Conservation (phyloP, 1,139 yeast genomes). For the Pichiaceae sp. region DNA sequence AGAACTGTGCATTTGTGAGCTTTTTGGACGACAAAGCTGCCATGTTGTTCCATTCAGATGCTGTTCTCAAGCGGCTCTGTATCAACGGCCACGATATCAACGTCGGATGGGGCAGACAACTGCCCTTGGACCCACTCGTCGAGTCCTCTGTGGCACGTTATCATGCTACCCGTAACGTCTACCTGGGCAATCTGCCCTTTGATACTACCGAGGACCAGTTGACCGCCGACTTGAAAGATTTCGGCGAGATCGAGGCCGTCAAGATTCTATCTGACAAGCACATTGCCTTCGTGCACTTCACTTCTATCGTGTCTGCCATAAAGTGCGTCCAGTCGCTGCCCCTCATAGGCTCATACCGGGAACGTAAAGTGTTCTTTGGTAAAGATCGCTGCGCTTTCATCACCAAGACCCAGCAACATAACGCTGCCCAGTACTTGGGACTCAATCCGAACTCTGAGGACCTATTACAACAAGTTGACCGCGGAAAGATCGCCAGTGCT, state of each 20-base stretch:
- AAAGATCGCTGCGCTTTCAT: slow-evolving; percentile 66
- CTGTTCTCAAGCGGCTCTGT: slow-evolving; percentile 47
- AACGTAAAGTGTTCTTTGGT: slow-evolving; percentile 52
- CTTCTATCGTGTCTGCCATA: slow-evolving; percentile 48
- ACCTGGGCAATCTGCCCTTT: slow-evolving; percentile 46
- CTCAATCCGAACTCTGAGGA: slow-evolving; percentile 87
- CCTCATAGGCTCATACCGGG: slow-evolving; percentile 43
- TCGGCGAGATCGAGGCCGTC: slow-evolving; percentile 49
- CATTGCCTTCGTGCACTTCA: slow-evolving; percentile 54
- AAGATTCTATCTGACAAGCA: slow-evolving; percentile 52
- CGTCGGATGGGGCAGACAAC: slow-evolving; percentile 56
- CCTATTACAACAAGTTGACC: slow-evolving; percentile 55
- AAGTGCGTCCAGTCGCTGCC: slow-evolving; percentile 53
- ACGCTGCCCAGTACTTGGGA: slow-evolving; percentile 92
- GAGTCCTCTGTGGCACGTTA: slow-evolving; percentile 50
- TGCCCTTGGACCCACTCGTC: slow-evolving; percentile 47
- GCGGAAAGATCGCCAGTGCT: slow-evolving; percentile 38
- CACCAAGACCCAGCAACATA: slow-evolving; percentile 92
- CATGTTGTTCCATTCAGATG: slow-evolving; percentile 52
- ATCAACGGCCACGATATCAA: slow-evolving; percentile 51
- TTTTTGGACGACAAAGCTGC: slow-evolving; percentile 56
- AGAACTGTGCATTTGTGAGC: slow-evolving; percentile 56
- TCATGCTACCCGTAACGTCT: slow-evolving; percentile 58
- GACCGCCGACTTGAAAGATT: slow-evolving; percentile 38
- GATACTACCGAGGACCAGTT: slow-evolving; percentile 41